Conservation (phyloP, 257 asterid species). For the Solanum dulcamara region DNA sequence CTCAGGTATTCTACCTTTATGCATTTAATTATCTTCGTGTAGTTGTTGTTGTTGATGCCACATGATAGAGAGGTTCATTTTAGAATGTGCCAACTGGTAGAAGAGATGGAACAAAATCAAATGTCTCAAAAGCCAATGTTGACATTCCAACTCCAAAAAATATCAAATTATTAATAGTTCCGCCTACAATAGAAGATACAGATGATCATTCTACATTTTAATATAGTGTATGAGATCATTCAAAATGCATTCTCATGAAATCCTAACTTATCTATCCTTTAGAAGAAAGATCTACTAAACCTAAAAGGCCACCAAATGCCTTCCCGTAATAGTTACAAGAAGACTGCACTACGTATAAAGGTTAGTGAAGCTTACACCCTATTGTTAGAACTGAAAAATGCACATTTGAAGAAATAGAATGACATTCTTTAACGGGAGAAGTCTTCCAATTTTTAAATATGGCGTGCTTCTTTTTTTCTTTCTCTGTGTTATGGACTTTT, state of each 20-base stretch:
- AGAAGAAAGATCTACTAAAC: too few species aligned
- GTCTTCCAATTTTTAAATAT: background rate
- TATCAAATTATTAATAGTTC: too few species aligned
- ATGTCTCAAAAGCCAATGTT: slow-evolving; percentile 10
- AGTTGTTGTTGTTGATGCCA: background rate
- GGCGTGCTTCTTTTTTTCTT: background rate
- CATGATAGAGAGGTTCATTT: slow-evolving; percentile 10
- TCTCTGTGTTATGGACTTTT: too few species aligned
- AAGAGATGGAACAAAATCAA: slow-evolving; percentile 22
- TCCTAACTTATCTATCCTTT: too few species aligned
- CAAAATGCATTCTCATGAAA: too few species aligned
- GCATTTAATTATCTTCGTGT: background rate
- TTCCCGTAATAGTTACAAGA: too few species aligned
- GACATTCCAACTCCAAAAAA: slow-evolving; percentile 53
- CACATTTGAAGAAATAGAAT: background rate
- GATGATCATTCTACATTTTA: too few species aligned
- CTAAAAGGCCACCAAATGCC: too few species aligned
- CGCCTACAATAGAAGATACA: too few species aligned
- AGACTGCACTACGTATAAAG: too few species aligned
- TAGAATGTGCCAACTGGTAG: background rate
- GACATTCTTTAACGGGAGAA: background rate
- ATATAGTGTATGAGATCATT: too few species aligned
- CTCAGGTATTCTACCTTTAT: background rate
- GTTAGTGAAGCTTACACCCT: background rate
- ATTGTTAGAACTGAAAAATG: background rate